Base-by-base conservation (phyloP, 1,284 basidiomycete species). In the Fomitiporia mediterranea region DNA sequence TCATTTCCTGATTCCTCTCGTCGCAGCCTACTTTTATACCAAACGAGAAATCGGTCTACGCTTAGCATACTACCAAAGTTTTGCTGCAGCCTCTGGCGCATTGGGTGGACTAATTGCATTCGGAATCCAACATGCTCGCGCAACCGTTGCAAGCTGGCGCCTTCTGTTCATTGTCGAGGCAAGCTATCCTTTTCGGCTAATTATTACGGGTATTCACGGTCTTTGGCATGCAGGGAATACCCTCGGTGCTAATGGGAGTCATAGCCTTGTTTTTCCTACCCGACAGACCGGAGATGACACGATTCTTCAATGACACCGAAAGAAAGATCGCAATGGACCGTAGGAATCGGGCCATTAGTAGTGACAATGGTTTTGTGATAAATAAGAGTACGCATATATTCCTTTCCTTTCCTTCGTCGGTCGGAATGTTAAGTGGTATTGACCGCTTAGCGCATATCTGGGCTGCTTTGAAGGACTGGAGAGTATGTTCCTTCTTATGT, bases 91-190 rank as follows among this genome's bases (percentile, higher is more conserved):
- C 7, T 84, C 88, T 38, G 87, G 87, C 23, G 87, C 88, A 11
- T 89, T 90, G 56, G 84, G 87, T 17, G 88, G 88, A 19, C 70
- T 89, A 17, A 77, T 89, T 38, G 86, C 87, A 0, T 89, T 85
- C 63, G 87, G 84, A 0, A 74, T 89, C 7, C 80, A 86, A 62
- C 75, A 85, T 63, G 75, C 74, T 4, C 69, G 82, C 59, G 63
- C 74, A 7, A 64, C 75, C 1, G 67, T 86, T 34, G 66, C 73
- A 15, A 76, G 82, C 50, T 89, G 86, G 86, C 76, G 81, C 55
- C 69, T 91, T 4, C 69, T 91, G 13, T 91, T 92, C 71, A 78
- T 92, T 51, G 79, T 94, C 55, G 92, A 85, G 78, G 89, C 76
- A 63, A 51, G 64, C 66, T 65, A 3, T 61, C 28, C 11, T 3